Evolutionary conservation across 768 basidiomycete species (phyloP).

Genomic region (Mycena kentingensis): DNA sequence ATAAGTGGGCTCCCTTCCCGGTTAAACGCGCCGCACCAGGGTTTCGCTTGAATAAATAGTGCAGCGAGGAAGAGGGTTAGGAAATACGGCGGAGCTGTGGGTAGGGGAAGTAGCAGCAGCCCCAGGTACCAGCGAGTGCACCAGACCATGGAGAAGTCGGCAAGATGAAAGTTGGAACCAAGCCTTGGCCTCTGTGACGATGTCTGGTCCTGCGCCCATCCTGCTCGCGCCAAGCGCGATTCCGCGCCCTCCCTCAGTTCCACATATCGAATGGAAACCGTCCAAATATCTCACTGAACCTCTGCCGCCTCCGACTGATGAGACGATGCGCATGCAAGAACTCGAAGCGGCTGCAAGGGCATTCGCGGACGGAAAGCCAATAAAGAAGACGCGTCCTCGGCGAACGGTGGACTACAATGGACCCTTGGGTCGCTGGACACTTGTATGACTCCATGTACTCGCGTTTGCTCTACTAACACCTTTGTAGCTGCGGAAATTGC

Average conservation of each 20-base stretch:
- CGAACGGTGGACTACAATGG: slow-evolving; percentile 96
- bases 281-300: slow-evolving; percentile 70
- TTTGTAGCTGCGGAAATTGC: slow-evolving; percentile 68
- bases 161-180: not conserved
- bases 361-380: slow-evolving; percentile 74
- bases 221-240: slow-evolving; percentile 52
- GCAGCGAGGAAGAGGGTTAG: slow-evolving; percentile 76
- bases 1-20: not conserved
- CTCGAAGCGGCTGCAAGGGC: slow-evolving; percentile 77
- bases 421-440: slow-evolving; percentile 79
- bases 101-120: slow-evolving; percentile 71
- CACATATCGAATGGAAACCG: slow-evolving; percentile 75
- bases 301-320: slow-evolving; percentile 76
- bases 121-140: slow-evolving; percentile 88
- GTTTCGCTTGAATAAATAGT: slow-evolving; percentile 76
- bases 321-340: slow-evolving; percentile 66
- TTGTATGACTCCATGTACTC: slow-evolving; percentile 52
- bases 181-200: slow-evolving; percentile 1
- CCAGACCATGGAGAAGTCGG: slow-evolving; percentile 45
- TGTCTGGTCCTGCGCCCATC: slow-evolving; percentile 45
- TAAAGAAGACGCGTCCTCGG: slow-evolving; percentile 90
- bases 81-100: slow-evolving; percentile 80
- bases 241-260: slow-evolving; percentile 35
- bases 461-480: slow-evolving; percentile 11
- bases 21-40: slow-evolving; percentile 59